Base-by-base conservation (phyloP, 371 early-diverging fungal genomes). In the Smittium culicis region DNA sequence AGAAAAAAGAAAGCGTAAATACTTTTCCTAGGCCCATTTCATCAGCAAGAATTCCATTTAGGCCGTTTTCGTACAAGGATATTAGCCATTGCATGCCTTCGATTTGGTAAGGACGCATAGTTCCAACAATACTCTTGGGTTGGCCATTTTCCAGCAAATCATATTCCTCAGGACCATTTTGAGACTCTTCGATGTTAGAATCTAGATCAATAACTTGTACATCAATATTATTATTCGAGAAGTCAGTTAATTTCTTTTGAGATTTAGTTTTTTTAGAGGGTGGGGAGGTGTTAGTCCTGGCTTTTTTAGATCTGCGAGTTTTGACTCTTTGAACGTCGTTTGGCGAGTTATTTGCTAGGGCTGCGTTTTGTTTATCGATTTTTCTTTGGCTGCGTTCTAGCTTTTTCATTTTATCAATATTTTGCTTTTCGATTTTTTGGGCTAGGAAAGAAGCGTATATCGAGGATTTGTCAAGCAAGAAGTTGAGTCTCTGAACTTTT, bases 11-110 rank as follows among this genome's bases (percentile, higher is more conserved):
- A 20, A 25, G 27, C 27, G 27, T 11, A 64, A 24, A 16, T 35
- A 64, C 65, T 27, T 64, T 93, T 68, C 92, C 94, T 30, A 99
- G 81, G 59, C 96, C 99, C 98, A 98, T 98, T 72, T 98, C 96
- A 77, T 99, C 97, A 20, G 98, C 99, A 55, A 99, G 75, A 71
- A 98, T 99, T 33, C 99, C 96, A 72, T 98, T 99, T 31, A 99
- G 82, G 32, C 96, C 95, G 73, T 96, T 94, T 67, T 98, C 93
- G 82, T 94, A 98, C 29, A 99, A 80, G 69, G 91, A 92, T 34
- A 94, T 88, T 69, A 99, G 80, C 99, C 99, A 99, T 76, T 99
- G 96, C 35, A 98, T 84, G 63, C 99, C 99, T 8, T 91, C 90
- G 57, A 98, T 71, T 79, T 99, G 99, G 77, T 99, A 94, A 64